These are phyloP conservation scores for Gloeophyllum trabeum DNA, from an alignment of 768 basidiomycete species.

Conservation along the genomic window DNA sequence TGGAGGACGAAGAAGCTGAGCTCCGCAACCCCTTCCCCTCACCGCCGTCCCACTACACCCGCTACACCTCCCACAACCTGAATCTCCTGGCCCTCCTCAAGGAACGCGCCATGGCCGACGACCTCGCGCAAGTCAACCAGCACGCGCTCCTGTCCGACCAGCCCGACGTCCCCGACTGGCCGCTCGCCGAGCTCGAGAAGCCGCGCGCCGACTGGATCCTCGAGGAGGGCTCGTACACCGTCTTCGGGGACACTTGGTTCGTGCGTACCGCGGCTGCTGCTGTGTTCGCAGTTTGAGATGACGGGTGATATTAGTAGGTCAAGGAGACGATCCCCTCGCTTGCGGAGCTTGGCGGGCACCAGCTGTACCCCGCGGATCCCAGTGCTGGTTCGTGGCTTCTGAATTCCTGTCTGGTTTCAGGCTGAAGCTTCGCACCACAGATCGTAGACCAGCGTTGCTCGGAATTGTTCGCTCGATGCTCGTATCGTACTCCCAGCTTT, in stretches of 20 bases:
- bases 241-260: slow-evolving; percentile 87
- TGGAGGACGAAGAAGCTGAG: slow-evolving; percentile 64
- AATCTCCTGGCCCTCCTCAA: slow-evolving; percentile 51
- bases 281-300: background rate
- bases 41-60: slow-evolving; percentile 75
- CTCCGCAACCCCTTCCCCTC: slow-evolving; percentile 84
- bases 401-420: slow-evolving; percentile 1
- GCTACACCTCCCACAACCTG: slow-evolving; percentile 68
- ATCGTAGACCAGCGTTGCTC: slow-evolving; percentile 65
- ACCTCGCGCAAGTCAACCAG: slow-evolving; percentile 36
- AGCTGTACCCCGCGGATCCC: slow-evolving; percentile 70
- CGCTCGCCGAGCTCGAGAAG: slow-evolving; percentile 65
- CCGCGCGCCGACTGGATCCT: slow-evolving; percentile 88
- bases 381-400: slow-evolving; percentile 38
- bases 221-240: slow-evolving; percentile 71
- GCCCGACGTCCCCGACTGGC: slow-evolving; percentile 67
- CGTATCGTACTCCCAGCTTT: slow-evolving; percentile 67
- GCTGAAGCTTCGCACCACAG: slow-evolving; percentile 26
- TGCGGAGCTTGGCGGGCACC: slow-evolving; percentile 70
- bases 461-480: slow-evolving; percentile 69
- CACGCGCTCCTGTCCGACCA: slow-evolving; percentile 60
- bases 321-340: slow-evolving; percentile 77
- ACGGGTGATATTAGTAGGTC: slow-evolving; percentile 31
- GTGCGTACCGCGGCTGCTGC: slow-evolving; percentile 32
- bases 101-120: slow-evolving; percentile 33